Percentiles rank a stretch among this genome's conserved stretches.
Conservation (phyloP, 306 rosid species). For the Comarum palustre region DNA sequence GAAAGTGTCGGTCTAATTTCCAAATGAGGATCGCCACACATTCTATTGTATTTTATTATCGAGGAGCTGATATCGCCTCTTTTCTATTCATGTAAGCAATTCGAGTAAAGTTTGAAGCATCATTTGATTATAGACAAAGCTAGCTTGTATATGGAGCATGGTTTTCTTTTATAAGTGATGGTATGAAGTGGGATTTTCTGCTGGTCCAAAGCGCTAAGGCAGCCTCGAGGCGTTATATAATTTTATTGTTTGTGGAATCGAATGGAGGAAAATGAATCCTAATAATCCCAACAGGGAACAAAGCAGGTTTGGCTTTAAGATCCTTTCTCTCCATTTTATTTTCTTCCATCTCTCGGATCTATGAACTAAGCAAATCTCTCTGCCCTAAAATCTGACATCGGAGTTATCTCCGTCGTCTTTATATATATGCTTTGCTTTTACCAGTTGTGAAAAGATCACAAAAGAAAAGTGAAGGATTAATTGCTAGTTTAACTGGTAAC, state of each 20-base stretch:
- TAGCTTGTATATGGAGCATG: neutral
- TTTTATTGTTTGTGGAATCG: slow-evolving; percentile 2
- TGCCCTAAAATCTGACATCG: slow-evolving; percentile 34
- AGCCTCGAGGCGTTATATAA: neutral
- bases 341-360: slow-evolving; percentile 35
- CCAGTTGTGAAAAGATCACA: neutral
- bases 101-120: neutral
- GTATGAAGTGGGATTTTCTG: slow-evolving; percentile 7
- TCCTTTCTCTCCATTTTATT: slow-evolving; percentile 29
- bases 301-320: slow-evolving; percentile 28
- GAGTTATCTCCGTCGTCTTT: slow-evolving; percentile 7
- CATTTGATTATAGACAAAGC: neutral
- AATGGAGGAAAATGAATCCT: slow-evolving; percentile 11
- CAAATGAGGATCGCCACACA: neutral
- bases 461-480: neutral
- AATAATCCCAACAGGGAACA: slow-evolving; percentile 29
- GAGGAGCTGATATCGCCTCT: neutral
- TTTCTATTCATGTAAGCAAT: neutral
- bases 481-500: neutral
- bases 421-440: slow-evolving; percentile 2
- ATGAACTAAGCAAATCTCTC: slow-evolving; percentile 20
- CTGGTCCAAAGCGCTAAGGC: slow-evolving; percentile 15
- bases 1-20: neutral
- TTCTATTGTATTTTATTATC: neutral
- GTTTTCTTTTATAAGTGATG: neutral